These are phyloP conservation scores for Aspergillus japonicus DNA, from an alignment of 2,329 filamentous ascomycete species.

Conservation along the genomic window DNA sequence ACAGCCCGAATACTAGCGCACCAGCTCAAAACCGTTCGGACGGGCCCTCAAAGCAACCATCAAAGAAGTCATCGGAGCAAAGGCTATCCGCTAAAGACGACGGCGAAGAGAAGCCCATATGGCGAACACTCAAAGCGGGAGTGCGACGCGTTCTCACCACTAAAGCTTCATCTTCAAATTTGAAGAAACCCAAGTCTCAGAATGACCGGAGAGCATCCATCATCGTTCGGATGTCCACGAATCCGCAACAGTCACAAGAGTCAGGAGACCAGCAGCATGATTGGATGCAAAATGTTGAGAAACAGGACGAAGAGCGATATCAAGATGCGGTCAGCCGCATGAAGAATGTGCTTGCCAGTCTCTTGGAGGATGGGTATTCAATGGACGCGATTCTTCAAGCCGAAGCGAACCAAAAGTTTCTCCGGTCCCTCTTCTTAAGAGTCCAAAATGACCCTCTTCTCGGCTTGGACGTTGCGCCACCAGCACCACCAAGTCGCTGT, in stretches of 20 bases:
- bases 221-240: constrained; percentile 4
- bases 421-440: constrained; percentile 3
- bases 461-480: not conserved
- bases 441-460: constrained; percentile 7
- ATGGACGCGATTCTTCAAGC: constrained; percentile 4
- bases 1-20: not conserved
- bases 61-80: not conserved
- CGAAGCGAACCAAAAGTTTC: constrained; percentile 4
- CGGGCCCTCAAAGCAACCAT: not conserved
- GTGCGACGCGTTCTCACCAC: constrained; percentile 3
- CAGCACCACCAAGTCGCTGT: not conserved
- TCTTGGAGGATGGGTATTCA: constrained; percentile 2
- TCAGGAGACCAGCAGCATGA: not conserved
- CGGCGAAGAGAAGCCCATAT: not conserved
- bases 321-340: constrained; percentile 3
- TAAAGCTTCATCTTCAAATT: not conserved
- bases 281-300: not conserved
- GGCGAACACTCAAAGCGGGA: constrained; percentile 2
- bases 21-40: not conserved
- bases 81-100: not conserved
- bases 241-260: not conserved
- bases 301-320: constrained; percentile 1
- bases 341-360: constrained; percentile 4
- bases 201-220: constrained; percentile 4
- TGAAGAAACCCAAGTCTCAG: not conserved